phyloP scores from a whole-genome alignment of 108 stramenopile species.

The Licmophora abbreviata region DNA sequence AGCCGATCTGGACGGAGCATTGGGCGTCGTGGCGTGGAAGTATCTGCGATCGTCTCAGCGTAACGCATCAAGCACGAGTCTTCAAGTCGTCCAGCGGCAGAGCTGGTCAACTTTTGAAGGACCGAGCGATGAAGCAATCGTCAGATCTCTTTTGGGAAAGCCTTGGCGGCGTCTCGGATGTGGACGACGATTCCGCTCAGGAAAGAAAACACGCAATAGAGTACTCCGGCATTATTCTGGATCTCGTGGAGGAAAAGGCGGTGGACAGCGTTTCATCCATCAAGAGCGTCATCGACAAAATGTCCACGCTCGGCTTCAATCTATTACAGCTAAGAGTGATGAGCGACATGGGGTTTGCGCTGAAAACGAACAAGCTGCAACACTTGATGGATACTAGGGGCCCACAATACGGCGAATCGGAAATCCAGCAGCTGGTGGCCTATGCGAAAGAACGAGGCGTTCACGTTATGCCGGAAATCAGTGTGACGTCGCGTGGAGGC shows the following conservation, averaged over 20 bases:
- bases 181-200: neutral
- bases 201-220: neutral
- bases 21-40: neutral
- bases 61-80: neutral
- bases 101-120: too few species aligned
- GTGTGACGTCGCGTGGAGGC: constrained; percentile 11
- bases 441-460: constrained; percentile 7
- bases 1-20: neutral
- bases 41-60: neutral
- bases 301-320: constrained; percentile 15
- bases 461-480: constrained; percentile 29
- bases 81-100: neutral
- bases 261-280: neutral
- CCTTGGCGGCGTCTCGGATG: neutral
- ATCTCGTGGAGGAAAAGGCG: constrained; percentile 1
- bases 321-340: constrained; percentile 19
- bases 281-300: constrained; percentile 1
- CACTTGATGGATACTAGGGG: neutral
- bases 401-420: neutral
- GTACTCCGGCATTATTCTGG: constrained; percentile 15
- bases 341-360: constrained; percentile 13
- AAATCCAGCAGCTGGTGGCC: constrained; percentile 2
- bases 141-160: constrained; percentile 3
- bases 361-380: constrained; percentile 2
- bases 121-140: neutral